A percentile compares a stretch with the other conserved stretches of the same genome.
Conservation (phyloP, 1,284 basidiomycete species). For the Xerocomus alliaceus region DNA sequence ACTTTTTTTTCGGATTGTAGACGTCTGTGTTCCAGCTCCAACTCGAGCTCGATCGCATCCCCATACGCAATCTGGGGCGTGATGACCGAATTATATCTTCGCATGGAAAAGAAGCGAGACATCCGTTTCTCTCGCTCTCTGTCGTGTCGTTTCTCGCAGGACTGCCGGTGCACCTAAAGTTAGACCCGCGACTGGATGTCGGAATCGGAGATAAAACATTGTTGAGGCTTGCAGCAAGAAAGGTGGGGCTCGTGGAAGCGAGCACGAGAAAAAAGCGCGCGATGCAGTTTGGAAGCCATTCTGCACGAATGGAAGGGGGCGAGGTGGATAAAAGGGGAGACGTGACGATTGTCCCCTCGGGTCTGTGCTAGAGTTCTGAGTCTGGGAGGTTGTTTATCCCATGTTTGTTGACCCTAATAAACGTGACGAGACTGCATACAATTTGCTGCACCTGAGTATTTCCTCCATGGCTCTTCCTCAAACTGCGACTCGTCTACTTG, state of each 20-base stretch:
- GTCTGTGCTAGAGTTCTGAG: neutral
- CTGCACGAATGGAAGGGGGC: conserved; percentile 83
- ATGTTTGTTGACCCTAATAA: conserved; percentile 26
- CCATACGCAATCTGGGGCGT: conserved; percentile 88
- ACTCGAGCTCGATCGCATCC: conserved; percentile 90
- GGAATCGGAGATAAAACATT: conserved; percentile 90
- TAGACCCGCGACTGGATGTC: conserved; percentile 71
- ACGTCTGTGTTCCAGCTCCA: conserved; percentile 67
- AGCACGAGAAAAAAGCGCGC: conserved; percentile 85
- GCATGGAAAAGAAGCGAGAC: conserved; percentile 88
- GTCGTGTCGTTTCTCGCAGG: conserved; percentile 77
- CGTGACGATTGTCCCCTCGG: conserved; percentile 24
- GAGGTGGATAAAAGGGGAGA: conserved; percentile 63
- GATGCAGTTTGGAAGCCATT: conserved; percentile 96
- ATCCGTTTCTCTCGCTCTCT: conserved; percentile 86
- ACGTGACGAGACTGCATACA: neutral
- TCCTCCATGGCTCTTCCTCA: conserved; percentile 55
- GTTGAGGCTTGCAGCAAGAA: conserved; percentile 71
- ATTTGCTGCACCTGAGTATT: conserved; percentile 2
- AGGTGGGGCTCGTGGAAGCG: conserved; percentile 73
- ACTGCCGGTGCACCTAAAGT: conserved; percentile 82
- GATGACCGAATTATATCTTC: conserved; percentile 93
- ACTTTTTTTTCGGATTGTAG: neutral
- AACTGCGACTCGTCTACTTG: conserved; percentile 53
- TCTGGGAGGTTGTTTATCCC: conserved; percentile 26